These are phyloP conservation scores for Xylariaceae sp. DNA, from an alignment of 2,329 filamentous ascomycete species.

Conservation along the genomic window DNA sequence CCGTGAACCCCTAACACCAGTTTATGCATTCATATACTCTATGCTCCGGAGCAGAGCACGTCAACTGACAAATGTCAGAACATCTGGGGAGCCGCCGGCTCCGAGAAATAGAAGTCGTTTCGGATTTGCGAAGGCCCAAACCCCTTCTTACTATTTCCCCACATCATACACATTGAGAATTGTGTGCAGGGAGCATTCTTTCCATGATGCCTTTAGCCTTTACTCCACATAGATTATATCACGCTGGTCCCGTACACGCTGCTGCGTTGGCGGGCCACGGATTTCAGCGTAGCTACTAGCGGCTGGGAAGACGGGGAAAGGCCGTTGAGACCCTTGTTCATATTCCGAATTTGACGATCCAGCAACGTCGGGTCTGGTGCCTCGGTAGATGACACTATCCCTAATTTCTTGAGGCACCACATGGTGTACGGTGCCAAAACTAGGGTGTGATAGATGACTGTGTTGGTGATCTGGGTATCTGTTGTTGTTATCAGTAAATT, in stretches of 20 bases:
- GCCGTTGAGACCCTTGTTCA: constrained; percentile 17
- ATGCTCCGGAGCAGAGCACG: background rate
- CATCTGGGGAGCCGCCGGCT: constrained; percentile 23
- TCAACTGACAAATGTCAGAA: constrained; percentile 19
- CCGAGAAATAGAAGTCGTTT: constrained; percentile 4
- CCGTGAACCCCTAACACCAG: constrained; percentile 17
- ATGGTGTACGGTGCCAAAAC: constrained; percentile 3
- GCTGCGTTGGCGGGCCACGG: constrained; percentile 16
- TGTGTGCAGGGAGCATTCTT: background rate
- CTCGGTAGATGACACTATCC: constrained; percentile 10
- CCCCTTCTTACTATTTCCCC: background rate
- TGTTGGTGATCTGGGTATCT: constrained; percentile 16
- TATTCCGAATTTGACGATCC: constrained; percentile 15
- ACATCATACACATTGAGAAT: constrained; percentile 2
- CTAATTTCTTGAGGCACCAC: constrained; percentile 1
- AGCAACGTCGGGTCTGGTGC: constrained; percentile 4
- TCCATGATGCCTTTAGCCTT: constrained; percentile 12
- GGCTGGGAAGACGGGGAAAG: constrained; percentile 21
- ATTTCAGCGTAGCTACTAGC: constrained; percentile 21
- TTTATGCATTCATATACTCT: constrained; percentile 18
- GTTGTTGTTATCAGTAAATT: constrained; percentile 16
- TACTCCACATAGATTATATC: constrained; percentile 28
- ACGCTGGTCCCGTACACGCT: constrained; percentile 19
- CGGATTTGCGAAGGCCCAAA: constrained; percentile 14
- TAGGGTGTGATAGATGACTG: constrained; percentile 10